phyloP scores from a whole-genome alignment of 192 early-diverging fungal species.

The Backusella parvicylindrica region DNA sequence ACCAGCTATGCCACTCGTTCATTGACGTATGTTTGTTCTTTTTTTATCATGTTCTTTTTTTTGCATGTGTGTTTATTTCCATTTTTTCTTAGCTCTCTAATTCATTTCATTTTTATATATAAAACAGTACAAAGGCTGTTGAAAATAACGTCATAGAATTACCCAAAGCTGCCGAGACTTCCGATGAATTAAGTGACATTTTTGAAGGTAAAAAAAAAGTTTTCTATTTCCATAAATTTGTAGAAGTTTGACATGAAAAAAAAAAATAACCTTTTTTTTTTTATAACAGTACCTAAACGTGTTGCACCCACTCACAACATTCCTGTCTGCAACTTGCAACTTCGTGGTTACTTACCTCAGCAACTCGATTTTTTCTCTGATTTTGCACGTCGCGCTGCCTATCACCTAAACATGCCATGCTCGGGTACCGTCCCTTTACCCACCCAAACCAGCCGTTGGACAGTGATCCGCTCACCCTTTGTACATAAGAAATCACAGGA shows the following conservation, averaged over 20 bases:
- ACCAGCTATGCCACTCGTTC: neutral
- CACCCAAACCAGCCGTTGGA: conserved; percentile 74
- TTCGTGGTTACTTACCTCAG: conserved; percentile 77
- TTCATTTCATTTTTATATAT: neutral
- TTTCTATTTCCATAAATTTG: neutral
- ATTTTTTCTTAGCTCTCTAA: neutral
- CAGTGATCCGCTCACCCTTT: conserved; percentile 90
- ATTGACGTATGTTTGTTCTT: neutral
- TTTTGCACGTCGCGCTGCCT: conserved; percentile 82
- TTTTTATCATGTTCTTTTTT: neutral
- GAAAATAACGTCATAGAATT: conserved; percentile 2
- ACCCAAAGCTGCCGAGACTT: conserved; percentile 5
- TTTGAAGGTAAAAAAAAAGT: conserved; percentile 11
- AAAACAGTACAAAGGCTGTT: neutral
- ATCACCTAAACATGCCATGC: conserved; percentile 68
- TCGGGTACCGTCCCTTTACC: conserved; percentile 68
- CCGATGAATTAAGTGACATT: conserved; percentile 9
- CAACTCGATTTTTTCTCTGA: conserved; percentile 85
- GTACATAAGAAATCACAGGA: conserved; percentile 96
- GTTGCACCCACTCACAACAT: conserved; percentile 61
- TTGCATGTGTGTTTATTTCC: neutral
- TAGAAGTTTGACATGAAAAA: too few species aligned
- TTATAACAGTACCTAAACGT: conserved; percentile 35
- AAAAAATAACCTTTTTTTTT: too few species aligned
- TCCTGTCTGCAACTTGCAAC: conserved; percentile 71